Evolutionary conservation across 2,329 filamentous ascomycete genomes (phyloP), one percentile per base, ranked within the genome.

Genomic region (Escovopsis sp.): DNA sequence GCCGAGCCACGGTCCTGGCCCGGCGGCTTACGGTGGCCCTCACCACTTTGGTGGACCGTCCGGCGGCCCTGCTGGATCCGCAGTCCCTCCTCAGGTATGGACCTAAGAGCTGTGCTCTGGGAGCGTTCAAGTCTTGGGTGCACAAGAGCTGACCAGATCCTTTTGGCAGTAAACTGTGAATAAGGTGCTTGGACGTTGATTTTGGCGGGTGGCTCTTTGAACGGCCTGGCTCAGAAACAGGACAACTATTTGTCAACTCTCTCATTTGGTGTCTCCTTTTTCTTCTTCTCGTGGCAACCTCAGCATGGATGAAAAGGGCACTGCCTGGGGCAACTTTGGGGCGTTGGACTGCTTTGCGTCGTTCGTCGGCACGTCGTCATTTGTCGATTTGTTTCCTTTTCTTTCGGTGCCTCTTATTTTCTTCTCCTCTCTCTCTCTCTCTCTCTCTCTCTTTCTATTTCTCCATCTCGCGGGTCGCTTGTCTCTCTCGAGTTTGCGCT

Each of bases 1-100:
- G 56, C 60, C 60, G 36, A 55, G 52, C 34, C 59, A 61, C 45
- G 62, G 60, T 34, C 57, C 56, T 44, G 54, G 55, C 38, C 57
- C 57, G 33, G 57, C 53, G 21, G 59, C 61, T 15, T 63, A 65
- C 45, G 39, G 59, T 48, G 34, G 60, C 47, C 49, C 54, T 34
- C 54, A 56, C 40, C 46, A 49, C 37, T 49, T 49, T 39, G 46
- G 46, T 30, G 55, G 52, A 31, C 55, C 54, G 33, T 56, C 58
- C 39, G 51, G 50, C 35, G 57, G 55, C 15, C 57, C 57, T 37
- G 49, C 56, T 15, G 46, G 46, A 31, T 56, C 57, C 38, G 50
- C 43, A 36, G 57, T 53, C 34, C 56, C 57, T 42, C 55, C 57
- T 43, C 56, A 61, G 57, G 57, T 61, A 55, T 42, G 50, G 32